Base-by-base conservation (phyloP, 164 flowering plant genomes). In the Cinnamomum micranthum region DNA sequence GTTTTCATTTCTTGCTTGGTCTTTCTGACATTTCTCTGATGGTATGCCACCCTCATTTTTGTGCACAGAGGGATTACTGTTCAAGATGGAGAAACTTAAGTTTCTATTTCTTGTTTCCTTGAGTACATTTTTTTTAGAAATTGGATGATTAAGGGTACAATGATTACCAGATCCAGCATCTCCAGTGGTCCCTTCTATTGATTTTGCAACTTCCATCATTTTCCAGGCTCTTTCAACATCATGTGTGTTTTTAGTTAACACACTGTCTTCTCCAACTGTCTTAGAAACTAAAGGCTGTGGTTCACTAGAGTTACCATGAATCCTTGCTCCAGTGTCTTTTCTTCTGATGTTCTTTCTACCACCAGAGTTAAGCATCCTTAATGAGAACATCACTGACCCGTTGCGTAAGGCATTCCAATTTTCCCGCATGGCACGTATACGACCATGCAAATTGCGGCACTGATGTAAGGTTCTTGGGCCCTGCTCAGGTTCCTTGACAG, bases 171-270 rank as follows among this genome's bases (percentile, higher is more conserved):
- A 70, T 22, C 55, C 58, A 22, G 77, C 58, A 23, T 55, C 74
- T 25, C 22, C 70, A 75, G 63, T 23, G 60, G 73, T 65, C 10
- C 28, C 58, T 47, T 74, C 77, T 7, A 74, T 51, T 24, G 87
- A 81, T 81, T 80, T 86, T 12, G 96, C 97, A 51, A 75, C 82
- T 71, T 83, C 79, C 87, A 93, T 71, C 89, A 89, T 84, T 82
- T 86, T 88, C 98, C 98, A 93, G 19, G 98, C 96, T 81, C 79
- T 88, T 23, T 81, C 77, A 59, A 84, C 76, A 82, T 89, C 91
- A 60, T 59, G 4, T 27, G 83, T 50, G 25, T 55, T 20, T 71
- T 55, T 76, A 12, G 60, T 15, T 55, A 55, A 55, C 60, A 15
- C 60, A 55, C n/a, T 17, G 5, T 20, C n/a, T 50, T 51, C 23